Evolutionary conservation across 352 stramenopile genomes (phyloP).

Genomic region (Aphanomyces stellatus): DNA sequence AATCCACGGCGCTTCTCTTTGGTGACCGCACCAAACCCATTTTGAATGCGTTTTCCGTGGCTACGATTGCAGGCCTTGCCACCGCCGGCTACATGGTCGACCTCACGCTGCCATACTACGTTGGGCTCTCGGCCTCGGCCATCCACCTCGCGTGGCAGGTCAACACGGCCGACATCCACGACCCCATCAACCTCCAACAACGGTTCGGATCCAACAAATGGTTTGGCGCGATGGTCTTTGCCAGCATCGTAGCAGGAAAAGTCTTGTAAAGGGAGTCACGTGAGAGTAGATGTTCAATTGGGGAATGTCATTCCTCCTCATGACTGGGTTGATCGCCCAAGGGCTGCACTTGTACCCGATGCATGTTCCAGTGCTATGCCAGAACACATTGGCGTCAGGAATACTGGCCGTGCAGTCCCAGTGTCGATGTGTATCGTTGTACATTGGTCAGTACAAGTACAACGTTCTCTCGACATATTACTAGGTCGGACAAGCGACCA

Average conservation of each 20-base stretch:
- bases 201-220: conserved; percentile 94
- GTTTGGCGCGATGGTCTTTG: conserved; percentile 78
- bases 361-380: no score
- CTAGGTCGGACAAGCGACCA: no score
- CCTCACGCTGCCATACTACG: conserved; percentile 86
- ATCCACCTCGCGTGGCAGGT: conserved; percentile 96
- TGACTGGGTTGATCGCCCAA: no score
- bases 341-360: no score
- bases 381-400: no score
- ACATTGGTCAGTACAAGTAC: no score
- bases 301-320: no score
- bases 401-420: no score
- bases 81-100: conserved; percentile 67
- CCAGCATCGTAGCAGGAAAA: conserved; percentile 71
- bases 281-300: no score
- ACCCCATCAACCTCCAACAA: conserved; percentile 88
- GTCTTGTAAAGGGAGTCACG: no score
- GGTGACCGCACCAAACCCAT: conserved; percentile 91
- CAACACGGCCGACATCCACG: conserved; percentile 91
- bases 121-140: conserved; percentile 75
- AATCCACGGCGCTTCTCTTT: conserved; percentile 94
- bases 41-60: conserved; percentile 77
- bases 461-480: no score
- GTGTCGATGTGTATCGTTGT: no score
- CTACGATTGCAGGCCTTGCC: conserved; percentile 51